Evolutionary conservation across 2,329 filamentous ascomycete species (phyloP).

Genomic region (Aspergillus pseudoglaucus): DNA sequence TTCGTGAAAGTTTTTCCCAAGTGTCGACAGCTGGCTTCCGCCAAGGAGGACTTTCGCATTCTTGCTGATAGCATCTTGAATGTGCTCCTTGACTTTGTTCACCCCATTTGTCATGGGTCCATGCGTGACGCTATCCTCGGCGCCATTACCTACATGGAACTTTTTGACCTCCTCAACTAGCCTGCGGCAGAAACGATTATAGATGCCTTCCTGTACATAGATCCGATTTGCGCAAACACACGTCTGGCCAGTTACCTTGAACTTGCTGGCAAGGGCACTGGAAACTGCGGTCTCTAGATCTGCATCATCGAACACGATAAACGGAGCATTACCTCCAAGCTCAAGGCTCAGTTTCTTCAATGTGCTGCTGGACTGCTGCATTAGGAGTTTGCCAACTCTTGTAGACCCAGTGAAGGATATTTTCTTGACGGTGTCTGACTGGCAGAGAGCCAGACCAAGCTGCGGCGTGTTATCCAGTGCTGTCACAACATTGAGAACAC

Average conservation of each 20-base stretch:
- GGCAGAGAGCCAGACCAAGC: constrained; percentile 48
- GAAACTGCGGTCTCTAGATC: constrained; percentile 73
- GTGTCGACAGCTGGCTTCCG: constrained; percentile 61
- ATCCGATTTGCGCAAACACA: constrained; percentile 68
- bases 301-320: constrained; percentile 84
- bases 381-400: constrained; percentile 62
- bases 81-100: constrained; percentile 67
- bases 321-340: constrained; percentile 86
- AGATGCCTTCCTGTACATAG: constrained; percentile 42
- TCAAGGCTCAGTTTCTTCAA: constrained; percentile 80
- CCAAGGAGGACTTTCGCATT: constrained; percentile 67
- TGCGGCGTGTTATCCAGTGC: constrained; percentile 67
- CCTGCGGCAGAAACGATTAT: constrained; percentile 44
- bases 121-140: constrained; percentile 34
- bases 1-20: constrained; percentile 78
- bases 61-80: constrained; percentile 67
- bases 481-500: constrained; percentile 80
- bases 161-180: constrained; percentile 46
- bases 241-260: constrained; percentile 86
- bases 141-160: constrained; percentile 36
- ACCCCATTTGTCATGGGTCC: constrained; percentile 62
- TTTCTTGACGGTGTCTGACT: constrained; percentile 62
- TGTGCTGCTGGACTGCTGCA: constrained; percentile 76
- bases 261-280: constrained; percentile 76
- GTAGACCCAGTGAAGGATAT: constrained; percentile 84